Evolutionary conservation across 1,284 basidiomycete genomes (phyloP), one percentile per base, ranked within the genome.

Genomic region (Phenoliferia sp.): DNA sequence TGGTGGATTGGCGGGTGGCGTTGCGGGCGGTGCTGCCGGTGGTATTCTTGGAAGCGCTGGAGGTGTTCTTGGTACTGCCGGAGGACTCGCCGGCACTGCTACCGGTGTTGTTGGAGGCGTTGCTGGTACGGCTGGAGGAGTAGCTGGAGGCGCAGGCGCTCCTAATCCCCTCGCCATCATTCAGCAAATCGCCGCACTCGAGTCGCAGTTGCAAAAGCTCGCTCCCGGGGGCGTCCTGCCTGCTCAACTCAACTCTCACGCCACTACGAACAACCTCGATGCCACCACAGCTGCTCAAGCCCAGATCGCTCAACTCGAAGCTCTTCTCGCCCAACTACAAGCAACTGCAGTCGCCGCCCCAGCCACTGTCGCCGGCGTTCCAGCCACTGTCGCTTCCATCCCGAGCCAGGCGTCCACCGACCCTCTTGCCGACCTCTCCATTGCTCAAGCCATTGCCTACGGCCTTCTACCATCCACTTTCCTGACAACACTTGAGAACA

Each of bases 401-500:
- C 6, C 26, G 26, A 48, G 22, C 39, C n/a, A n/a, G n/a, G n/a
- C n/a, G n/a, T n/a, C n/a, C n/a, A n/a, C n/a, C n/a, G n/a, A n/a
- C n/a, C 54, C 62, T 33, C 62, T 67, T 26, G 33, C 48, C 35
- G 50, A 54, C 3, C 58, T 67, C 32, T 57, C 62, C 9, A 50
- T 67, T 54, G 66, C 66, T 1, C 35, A 67, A 36, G 66, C 66
- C 22, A 62, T 61, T 28, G 48, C 63, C 31, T 60, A 56, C 62
- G 66, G 66, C 22, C 61, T 67, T 29, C 59, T 67, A 5, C 62
- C 66, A 7, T 44, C 66, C 2, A 62, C 62, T 3, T 63, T 62
- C 19, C 39, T 56, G n/a, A 32, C 28, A 1, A 12, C 2, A 36
- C 62, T 29, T 62, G 63, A 35, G 59, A n/a, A 31, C 52, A 59